Evolutionary conservation across 1,139 yeast species (phyloP).

Genomic region (Ogataea hybrid): DNA sequence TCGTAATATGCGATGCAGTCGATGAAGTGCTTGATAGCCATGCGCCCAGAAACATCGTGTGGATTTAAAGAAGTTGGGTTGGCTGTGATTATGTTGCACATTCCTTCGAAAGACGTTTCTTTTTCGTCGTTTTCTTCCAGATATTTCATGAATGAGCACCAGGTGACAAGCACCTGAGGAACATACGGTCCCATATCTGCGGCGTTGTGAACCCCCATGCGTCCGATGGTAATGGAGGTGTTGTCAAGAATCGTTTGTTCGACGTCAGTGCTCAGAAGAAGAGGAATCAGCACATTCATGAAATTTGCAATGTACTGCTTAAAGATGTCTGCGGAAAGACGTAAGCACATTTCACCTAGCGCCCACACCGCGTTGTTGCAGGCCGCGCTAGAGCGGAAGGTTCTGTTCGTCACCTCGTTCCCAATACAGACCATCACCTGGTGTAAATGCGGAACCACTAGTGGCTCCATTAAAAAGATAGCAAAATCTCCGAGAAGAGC

Average conservation of each 20-base stretch:
- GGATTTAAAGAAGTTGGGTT: constrained; percentile 68
- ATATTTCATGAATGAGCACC: constrained; percentile 67
- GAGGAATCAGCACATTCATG: constrained; percentile 60
- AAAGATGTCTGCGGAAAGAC: constrained; percentile 49
- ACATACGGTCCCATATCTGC: constrained; percentile 57
- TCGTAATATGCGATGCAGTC: constrained; percentile 63
- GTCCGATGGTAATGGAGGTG: constrained; percentile 91
- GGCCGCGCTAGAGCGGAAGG: constrained; percentile 55
- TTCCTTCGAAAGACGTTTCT: constrained; percentile 75
- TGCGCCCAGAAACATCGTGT: constrained; percentile 42
- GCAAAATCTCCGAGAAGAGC: constrained; percentile 89
- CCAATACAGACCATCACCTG: constrained; percentile 63
- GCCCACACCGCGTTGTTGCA: constrained; percentile 94
- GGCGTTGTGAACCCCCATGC: constrained; percentile 70
- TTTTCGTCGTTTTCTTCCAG: constrained; percentile 78
- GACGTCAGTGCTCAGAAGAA: constrained; percentile 56
- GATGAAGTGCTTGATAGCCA: constrained; percentile 54
- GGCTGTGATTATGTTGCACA: constrained; percentile 59
- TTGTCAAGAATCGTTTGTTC: constrained; percentile 75
- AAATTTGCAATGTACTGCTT: constrained; percentile 62
- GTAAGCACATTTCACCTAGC: constrained; percentile 78
- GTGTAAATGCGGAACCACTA: constrained; percentile 57
- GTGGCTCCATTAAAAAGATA: constrained; percentile 52
- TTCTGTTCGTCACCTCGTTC: constrained; percentile 58
- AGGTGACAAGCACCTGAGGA: constrained; percentile 53